Evolutionary conservation across 306 rosid species (phyloP).

Genomic region (Herpetospermum pedunculosum): DNA sequence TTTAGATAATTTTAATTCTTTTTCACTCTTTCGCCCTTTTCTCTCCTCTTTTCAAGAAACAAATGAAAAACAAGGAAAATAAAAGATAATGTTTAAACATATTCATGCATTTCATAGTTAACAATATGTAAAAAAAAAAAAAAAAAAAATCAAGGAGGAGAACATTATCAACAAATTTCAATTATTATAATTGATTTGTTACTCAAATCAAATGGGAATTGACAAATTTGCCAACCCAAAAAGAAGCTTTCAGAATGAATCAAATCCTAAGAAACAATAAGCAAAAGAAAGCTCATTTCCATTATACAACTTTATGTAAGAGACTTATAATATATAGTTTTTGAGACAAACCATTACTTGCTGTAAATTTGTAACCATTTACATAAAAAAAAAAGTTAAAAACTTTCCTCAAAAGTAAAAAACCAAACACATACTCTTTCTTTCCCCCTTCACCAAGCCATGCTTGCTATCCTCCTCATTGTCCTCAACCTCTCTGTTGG

Average conservation of each 20-base stretch:
- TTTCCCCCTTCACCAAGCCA: slow-evolving; percentile 28
- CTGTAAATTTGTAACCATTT: not conserved
- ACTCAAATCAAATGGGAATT: not conserved
- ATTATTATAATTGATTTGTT: not conserved
- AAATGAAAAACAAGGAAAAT: too few species aligned
- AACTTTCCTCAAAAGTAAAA: not conserved
- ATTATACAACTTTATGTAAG: not conserved
- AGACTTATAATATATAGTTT: not conserved
- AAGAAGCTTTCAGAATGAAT: not conserved
- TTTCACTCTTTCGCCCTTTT: too few species aligned
- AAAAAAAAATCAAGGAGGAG: not conserved
- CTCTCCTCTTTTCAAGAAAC: too few species aligned
- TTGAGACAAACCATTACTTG: not conserved
- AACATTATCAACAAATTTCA: not conserved
- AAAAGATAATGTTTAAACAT: too few species aligned
- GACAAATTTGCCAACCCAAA: not conserved
- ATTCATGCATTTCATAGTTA: too few species aligned
- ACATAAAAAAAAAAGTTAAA: too few species aligned
- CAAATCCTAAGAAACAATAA: not conserved
- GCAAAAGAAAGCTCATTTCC: not conserved
- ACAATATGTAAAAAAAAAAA: too few species aligned
- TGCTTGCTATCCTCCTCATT: slow-evolving; percentile 41
- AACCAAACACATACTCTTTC: not conserved
- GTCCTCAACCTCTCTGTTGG: slow-evolving; percentile 29
- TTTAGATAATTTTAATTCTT: too few species aligned